Evolutionary conservation across 192 early-diverging fungal genomes (phyloP), one percentile per base, ranked within the genome.

Genomic region (Martensiomyces pterosporus): DNA sequence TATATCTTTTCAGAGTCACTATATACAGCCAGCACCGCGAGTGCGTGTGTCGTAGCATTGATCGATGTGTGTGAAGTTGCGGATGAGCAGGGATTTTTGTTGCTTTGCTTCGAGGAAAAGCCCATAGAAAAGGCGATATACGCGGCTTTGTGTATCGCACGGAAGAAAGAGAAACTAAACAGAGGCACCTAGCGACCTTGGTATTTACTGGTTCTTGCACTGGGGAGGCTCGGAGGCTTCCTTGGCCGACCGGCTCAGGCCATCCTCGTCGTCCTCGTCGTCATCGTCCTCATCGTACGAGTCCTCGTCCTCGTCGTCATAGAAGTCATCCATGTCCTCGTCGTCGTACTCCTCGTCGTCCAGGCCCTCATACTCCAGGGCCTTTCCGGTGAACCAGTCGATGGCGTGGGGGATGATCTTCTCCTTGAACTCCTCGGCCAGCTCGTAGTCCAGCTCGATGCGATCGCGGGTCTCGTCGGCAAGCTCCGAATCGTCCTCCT

Each of bases 301-400:
- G 22, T 64, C 64, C 13, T 73, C 75, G 26, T 64, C 62, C 13
- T 67, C 64, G 15, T 75, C 71, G 40, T 70, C 51, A 60, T 77
- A 66, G 57, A 66, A 49, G 34, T 67, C 67, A 47, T 55, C 52
- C 45, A 59, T 46, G 49, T 49, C 58, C 23, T 70, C 67, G 19
- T 77, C 75, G 26, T 59, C 53, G 24, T 67, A 49, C 3, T 66
- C 57, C 23, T 67, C 53, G 41, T 58, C 59, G 19, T 58, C 67
- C 16, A 72, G 56, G 9, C 63, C 67, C 52, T 70, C 75, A 71
- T 88, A 90, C 50, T 86, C 82, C 32, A 98, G 78, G 35, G 97
- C 97, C 68, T 91, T 87, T 63, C 97, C 97, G 16, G 97, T 98
- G 79, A 98, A 99, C 88, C 91, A 99, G 77, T 98, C 92, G 49